phyloP scores from a whole-genome alignment of 805 yeast genomes.

The Candida yuanshanica region DNA sequence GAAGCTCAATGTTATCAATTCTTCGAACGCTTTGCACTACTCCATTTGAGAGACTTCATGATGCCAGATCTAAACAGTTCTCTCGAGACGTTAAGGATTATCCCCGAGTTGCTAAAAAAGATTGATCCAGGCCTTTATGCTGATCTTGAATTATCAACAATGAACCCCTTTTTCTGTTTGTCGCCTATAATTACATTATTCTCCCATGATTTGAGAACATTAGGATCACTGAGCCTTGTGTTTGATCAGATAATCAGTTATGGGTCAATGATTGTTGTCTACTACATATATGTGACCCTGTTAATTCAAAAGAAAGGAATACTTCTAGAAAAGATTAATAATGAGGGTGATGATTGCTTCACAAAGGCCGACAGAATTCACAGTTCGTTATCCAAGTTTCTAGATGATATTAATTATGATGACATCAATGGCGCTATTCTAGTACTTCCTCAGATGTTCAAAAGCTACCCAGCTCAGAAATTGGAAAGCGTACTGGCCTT shows the following conservation, averaged over 20 bases:
- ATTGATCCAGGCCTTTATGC: slow-evolving; percentile 42
- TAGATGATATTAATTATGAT: slow-evolving; percentile 19
- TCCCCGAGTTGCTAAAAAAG: slow-evolving; percentile 53
- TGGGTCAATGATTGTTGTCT: slow-evolving; percentile 45
- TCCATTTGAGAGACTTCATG: slow-evolving; percentile 82
- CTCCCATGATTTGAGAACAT: slow-evolving; percentile 58
- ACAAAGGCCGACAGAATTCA: slow-evolving; percentile 36
- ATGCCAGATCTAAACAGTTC: slow-evolving; percentile 62
- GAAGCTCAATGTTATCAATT: slow-evolving; percentile 25
- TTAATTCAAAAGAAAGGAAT: slow-evolving; percentile 40
- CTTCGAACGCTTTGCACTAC: slow-evolving; percentile 50
- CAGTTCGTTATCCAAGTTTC: slow-evolving; percentile 28
- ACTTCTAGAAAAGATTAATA: slow-evolving; percentile 29
- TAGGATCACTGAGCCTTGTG: slow-evolving; percentile 45
- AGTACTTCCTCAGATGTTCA: slow-evolving; percentile 9
- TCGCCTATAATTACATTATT: slow-evolving; percentile 75
- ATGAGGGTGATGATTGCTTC: slow-evolving; percentile 27
- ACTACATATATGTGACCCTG: slow-evolving; percentile 59
- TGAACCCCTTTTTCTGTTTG: slow-evolving; percentile 62
- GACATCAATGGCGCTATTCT: slow-evolving; percentile 26
- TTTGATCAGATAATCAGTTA: slow-evolving; percentile 67
- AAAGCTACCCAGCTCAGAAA: slow-evolving; percentile 2
- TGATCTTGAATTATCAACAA: slow-evolving; percentile 28
- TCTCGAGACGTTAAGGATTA: slow-evolving; percentile 54
- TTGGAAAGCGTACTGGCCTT: slow-evolving; percentile 10